phyloP scores from a whole-genome alignment of 2,329 filamentous ascomycete genomes.

The Monosporascus ibericus region DNA sequence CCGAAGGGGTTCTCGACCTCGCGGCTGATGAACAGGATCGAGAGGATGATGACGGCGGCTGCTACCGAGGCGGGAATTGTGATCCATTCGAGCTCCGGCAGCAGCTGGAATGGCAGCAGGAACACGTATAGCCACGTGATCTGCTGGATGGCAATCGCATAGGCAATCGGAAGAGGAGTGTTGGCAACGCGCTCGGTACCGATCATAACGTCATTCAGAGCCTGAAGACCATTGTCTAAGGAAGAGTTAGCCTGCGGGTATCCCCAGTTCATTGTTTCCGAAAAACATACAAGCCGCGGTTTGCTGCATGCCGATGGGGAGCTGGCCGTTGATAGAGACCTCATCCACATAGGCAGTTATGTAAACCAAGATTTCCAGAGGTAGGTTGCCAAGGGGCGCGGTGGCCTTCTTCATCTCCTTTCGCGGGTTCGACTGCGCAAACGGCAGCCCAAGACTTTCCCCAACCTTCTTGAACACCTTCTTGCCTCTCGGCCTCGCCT shows the following conservation, averaged over 20 bases:
- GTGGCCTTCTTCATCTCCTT: slow-evolving; percentile 69
- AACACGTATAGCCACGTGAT: slow-evolving; percentile 83
- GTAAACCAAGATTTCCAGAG: slow-evolving; percentile 73
- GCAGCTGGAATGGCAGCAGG: slow-evolving; percentile 76
- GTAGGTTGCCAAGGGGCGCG: slow-evolving; percentile 73
- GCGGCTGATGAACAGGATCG: slow-evolving; percentile 65
- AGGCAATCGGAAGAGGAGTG: slow-evolving; percentile 76
- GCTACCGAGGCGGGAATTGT: slow-evolving; percentile 70
- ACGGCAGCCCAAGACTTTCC: slow-evolving; percentile 69
- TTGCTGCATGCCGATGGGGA: slow-evolving; percentile 53
- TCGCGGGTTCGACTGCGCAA: slow-evolving; percentile 71
- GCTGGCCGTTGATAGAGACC: slow-evolving; percentile 48
- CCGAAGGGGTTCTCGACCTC: slow-evolving; percentile 86
- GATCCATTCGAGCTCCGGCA: slow-evolving; percentile 57
- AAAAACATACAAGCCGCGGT: slow-evolving; percentile 40
- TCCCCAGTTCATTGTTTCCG: not conserved
- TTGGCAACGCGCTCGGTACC: slow-evolving; percentile 73
- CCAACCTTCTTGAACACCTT: slow-evolving; percentile 57
- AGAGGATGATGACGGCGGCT: slow-evolving; percentile 77
- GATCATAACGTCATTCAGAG: slow-evolving; percentile 66
- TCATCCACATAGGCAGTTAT: slow-evolving; percentile 61
- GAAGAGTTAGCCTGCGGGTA: slow-evolving; percentile 26
- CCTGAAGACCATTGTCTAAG: slow-evolving; percentile 50
- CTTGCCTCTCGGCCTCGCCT: slow-evolving; percentile 37
- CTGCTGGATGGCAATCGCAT: slow-evolving; percentile 77